phyloP scores from a whole-genome alignment of 2,329 filamentous ascomycete genomes.

The Trichoderma hamatum region DNA sequence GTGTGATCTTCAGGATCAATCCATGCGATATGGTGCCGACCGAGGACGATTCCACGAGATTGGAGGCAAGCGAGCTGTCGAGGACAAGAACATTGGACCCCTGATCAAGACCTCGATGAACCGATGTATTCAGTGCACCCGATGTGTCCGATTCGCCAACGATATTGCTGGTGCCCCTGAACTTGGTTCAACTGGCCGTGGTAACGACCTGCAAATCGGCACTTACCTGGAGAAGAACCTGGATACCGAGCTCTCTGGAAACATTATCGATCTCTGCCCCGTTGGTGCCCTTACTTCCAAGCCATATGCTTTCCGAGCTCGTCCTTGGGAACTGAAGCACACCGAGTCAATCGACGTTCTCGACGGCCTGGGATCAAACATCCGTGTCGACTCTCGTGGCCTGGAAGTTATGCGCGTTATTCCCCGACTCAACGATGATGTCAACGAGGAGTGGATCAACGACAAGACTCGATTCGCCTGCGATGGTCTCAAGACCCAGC shows the following conservation, averaged over 20 bases:
- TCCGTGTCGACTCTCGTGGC: conserved; percentile 89
- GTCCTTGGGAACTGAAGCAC: conserved; percentile 96
- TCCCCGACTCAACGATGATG: conserved; percentile 91
- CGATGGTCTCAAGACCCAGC: conserved; percentile 94
- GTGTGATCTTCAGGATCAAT: conserved; percentile 98
- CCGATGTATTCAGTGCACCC: conserved; percentile 98
- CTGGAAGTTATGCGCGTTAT: conserved; percentile 95
- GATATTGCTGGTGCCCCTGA: conserved; percentile 95
- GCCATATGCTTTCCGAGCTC: conserved; percentile 94
- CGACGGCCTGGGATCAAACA: conserved; percentile 90
- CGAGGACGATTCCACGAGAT: conserved; percentile 96
- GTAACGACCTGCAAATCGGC: conserved; percentile 96
- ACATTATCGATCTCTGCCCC: conserved; percentile 97
- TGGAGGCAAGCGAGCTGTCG: conserved; percentile 92
- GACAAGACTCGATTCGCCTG: conserved; percentile 97
- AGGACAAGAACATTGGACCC: conserved; percentile 99
- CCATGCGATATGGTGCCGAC: conserved; percentile 97
- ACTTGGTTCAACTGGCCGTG: conserved; percentile 89
- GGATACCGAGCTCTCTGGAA: conserved; percentile 92
- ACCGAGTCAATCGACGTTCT: conserved; percentile 94
- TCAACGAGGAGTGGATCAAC: conserved; percentile 99
- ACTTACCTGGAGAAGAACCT: conserved; percentile 95
- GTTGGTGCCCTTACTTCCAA: conserved; percentile 96
- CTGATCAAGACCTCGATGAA: conserved; percentile 99
- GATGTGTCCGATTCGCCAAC: conserved; percentile 96